phyloP scores from a whole-genome alignment of 1,139 yeast species.

The Pneumocystis wakefieldiae region DNA sequence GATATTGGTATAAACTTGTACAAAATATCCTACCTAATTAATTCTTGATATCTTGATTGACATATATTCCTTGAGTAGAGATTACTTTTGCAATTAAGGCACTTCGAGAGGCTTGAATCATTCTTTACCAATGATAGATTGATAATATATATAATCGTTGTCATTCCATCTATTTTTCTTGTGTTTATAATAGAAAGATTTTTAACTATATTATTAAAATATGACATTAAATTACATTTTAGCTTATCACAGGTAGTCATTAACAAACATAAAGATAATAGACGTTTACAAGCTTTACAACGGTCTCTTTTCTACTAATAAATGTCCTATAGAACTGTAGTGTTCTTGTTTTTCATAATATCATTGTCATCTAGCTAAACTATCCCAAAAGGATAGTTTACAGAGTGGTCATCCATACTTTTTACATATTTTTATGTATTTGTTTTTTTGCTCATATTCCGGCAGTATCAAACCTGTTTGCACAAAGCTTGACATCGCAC shows the following conservation, averaged over 20 bases:
- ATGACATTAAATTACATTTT: slow-evolving; percentile 14
- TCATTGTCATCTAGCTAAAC: neutral
- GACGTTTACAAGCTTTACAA: slow-evolving; percentile 15
- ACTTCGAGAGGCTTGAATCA: slow-evolving; percentile 46
- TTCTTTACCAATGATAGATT: slow-evolving; percentile 46
- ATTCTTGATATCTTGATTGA: slow-evolving; percentile 36
- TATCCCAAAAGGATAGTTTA: neutral
- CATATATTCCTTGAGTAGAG: slow-evolving; percentile 38
- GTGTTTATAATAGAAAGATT: slow-evolving; percentile 24
- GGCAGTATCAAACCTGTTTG: slow-evolving; percentile 43
- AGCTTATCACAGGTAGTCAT: neutral
- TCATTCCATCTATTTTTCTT: slow-evolving; percentile 41
- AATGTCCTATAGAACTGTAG: slow-evolving; percentile 32
- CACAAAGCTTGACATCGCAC: slow-evolving; percentile 56
- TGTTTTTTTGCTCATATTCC: slow-evolving; percentile 22
- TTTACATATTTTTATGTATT: neutral
- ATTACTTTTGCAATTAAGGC: slow-evolving; percentile 59
- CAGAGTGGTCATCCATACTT: neutral
- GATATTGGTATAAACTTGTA: slow-evolving; percentile 71
- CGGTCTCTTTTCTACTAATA: slow-evolving; percentile 26
- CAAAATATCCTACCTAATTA: slow-evolving; percentile 43
- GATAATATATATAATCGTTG: slow-evolving; percentile 83
- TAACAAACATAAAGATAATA: neutral
- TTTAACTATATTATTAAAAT: slow-evolving; percentile 17
- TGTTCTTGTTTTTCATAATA: slow-evolving; percentile 6